Conservation (phyloP, 1,284 basidiomycete genomes). For the Irpex sp. region DNA sequence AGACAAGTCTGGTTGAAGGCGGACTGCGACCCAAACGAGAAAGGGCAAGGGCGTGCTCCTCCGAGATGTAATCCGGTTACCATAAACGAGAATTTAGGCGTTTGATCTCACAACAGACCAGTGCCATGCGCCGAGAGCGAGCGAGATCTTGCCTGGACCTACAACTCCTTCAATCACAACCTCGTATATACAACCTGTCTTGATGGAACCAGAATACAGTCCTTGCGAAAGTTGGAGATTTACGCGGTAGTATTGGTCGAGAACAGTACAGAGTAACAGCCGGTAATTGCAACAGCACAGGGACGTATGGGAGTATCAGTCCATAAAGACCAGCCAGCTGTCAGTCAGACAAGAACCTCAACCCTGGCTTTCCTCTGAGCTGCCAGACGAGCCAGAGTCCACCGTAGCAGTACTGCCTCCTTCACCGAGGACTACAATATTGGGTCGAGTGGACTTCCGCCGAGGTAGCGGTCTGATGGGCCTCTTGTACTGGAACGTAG, state of each 20-base stretch:
- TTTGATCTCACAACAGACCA: background rate
- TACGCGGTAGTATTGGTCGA: background rate
- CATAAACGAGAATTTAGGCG: background rate
- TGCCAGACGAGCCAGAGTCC: constrained; percentile 10
- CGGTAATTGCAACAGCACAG: background rate
- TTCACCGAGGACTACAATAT: constrained; percentile 22
- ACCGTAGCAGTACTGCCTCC: constrained; percentile 2
- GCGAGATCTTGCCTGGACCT: background rate
- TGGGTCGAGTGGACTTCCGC: constrained; percentile 18
- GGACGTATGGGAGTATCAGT: too few species aligned
- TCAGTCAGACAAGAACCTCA: background rate
- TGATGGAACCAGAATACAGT: too few species aligned
- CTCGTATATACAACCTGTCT: too few species aligned
- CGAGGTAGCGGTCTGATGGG: constrained; percentile 26
- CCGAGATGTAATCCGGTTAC: background rate
- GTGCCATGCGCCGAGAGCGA: background rate
- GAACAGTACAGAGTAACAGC: background rate
- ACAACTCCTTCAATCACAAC: background rate
- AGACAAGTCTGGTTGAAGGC: background rate
- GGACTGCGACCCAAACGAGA: background rate
- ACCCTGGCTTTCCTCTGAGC: constrained; percentile 12
- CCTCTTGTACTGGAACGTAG: constrained; percentile 11
- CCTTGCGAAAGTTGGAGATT: too few species aligned
- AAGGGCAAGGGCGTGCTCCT: background rate
- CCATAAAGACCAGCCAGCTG: too few species aligned